Evolutionary conservation across 2,329 filamentous ascomycete genomes (phyloP), one percentile per base, ranked within the genome.

Genomic region (Nothophoma quercina): DNA sequence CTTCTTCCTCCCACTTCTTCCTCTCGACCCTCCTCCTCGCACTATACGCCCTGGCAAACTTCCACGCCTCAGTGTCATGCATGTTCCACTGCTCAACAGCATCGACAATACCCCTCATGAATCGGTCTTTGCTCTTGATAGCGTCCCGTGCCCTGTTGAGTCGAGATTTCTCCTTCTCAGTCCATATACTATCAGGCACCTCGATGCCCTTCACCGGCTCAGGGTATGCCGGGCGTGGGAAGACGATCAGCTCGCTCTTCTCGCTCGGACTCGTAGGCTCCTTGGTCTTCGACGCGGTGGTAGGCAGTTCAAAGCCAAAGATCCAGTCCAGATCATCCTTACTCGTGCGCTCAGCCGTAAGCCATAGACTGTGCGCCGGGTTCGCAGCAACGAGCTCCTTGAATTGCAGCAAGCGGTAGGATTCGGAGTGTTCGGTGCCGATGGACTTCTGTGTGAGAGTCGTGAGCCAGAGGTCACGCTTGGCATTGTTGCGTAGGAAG

Each of bases 321-420:
- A 88, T 84, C 91, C 92, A 98, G 68, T 93, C 88, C 2, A 96
- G 78, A 59, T 95, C 89, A n/a, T 83, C 73, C 3, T 88, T 85
- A 7, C 88, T 74, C 21, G 73, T 68, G 34, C 68, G 76, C 65
- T 89, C 86, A n/a, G 90, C 89, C 0, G 88, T 88, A 16, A 96
- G 78, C 93, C 93, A 97, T 16, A 97, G 79, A 0, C 88, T 87
- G 60, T 85, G 86, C 0, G 85, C 79, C 1, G 82, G 59, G 7
- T 59, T 81, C 13, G 86, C 85, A 3, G 90, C 93, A 5, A 97
- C 87, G 3, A 86, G 84, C 60, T 93, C 87, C 73, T 98, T 97
- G 72, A 97, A 87, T 23, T 81, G 82, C 16, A 92, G 79, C 1
- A 93, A 81, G 15, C 92, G 86, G 12, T 83, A 80, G 7, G 82